Conservation (phyloP, 148 eudicot genomes). For the Dianthus caryophyllus region DNA sequence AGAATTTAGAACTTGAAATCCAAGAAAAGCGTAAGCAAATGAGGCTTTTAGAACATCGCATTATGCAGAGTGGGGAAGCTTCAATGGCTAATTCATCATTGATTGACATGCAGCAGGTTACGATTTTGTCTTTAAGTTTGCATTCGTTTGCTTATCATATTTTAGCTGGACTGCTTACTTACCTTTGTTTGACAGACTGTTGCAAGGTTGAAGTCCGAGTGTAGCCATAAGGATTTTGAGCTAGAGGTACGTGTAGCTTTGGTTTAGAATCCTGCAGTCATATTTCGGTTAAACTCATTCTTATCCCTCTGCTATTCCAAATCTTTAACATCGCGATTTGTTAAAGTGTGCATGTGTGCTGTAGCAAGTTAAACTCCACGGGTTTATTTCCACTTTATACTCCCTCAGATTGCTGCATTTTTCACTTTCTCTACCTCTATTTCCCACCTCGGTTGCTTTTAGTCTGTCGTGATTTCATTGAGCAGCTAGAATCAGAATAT, state of each 20-base stretch:
- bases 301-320: neutral
- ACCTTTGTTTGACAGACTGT: constrained; percentile 49
- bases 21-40: constrained; percentile 78
- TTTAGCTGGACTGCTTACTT: neutral
- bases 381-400: neutral
- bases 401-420: neutral
- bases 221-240: constrained; percentile 86
- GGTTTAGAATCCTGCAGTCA: neutral
- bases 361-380: neutral
- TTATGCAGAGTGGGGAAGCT: constrained; percentile 72
- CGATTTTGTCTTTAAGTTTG: constrained; percentile 4
- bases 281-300: neutral
- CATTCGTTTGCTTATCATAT: neutral
- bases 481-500: constrained; percentile 11
- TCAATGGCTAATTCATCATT: constrained; percentile 75
- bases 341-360: neutral
- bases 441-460: neutral
- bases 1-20: constrained; percentile 79
- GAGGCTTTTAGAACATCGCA: constrained; percentile 84
- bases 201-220: constrained; percentile 73
- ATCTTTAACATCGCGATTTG: neutral
- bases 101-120: constrained; percentile 93
- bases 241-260: constrained; percentile 57
- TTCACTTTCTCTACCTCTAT: neutral
- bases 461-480: neutral